These are phyloP conservation scores for Phytomonas sp. DNA, from an alignment of 208 protist genomes.

Conservation along the genomic window DNA sequence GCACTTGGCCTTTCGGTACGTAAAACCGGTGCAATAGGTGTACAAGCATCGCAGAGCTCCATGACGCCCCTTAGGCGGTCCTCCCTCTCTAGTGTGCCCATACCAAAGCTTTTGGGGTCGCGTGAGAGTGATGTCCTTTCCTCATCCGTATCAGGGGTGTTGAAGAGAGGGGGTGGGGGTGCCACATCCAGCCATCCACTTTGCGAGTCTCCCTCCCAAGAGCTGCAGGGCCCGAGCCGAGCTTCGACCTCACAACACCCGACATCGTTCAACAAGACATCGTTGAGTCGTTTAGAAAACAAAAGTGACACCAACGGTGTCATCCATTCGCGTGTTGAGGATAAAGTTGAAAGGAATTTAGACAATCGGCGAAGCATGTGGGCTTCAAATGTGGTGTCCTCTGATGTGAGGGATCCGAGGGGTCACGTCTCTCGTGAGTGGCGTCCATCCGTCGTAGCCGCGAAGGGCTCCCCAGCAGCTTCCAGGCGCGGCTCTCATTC, in stretches of 20 bases:
- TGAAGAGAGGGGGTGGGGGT: background rate
- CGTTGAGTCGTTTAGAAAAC: background rate
- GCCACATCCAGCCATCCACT: background rate
- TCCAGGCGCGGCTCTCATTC: background rate
- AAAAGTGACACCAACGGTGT: background rate
- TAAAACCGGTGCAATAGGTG: conserved; percentile 14
- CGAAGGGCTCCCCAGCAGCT: background rate
- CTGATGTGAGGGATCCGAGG: background rate
- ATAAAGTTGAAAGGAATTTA: background rate
- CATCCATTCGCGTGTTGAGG: background rate
- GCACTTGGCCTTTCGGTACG: conserved; percentile 60
- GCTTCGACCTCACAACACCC: background rate
- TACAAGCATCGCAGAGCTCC: conserved; percentile 14
- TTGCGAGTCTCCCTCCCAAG: background rate
- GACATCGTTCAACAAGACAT: background rate
- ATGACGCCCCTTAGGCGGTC: background rate
- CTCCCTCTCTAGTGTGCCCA: background rate
- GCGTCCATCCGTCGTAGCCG: background rate
- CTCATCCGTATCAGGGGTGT: background rate
- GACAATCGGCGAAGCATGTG: background rate
- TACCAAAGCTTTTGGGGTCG: background rate
- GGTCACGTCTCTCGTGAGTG: background rate
- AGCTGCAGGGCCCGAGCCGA: background rate
- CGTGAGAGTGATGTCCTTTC: background rate
- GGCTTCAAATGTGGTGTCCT: background rate